Conservation (phyloP, 148 eudicot species). For the Linanthus parryae region DNA sequence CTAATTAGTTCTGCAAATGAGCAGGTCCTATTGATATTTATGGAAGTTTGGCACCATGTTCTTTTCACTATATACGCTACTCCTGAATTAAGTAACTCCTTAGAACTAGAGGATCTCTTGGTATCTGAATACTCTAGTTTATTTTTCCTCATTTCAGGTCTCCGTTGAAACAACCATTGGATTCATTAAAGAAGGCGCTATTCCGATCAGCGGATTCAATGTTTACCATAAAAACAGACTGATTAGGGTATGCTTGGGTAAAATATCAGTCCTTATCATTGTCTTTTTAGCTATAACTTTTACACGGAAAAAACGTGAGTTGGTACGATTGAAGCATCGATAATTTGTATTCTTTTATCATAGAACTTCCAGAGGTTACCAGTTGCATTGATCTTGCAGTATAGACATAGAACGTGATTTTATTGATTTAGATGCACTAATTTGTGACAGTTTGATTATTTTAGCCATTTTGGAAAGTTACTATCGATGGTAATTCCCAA, state of each 20-base stretch:
- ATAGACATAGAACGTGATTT: not conserved
- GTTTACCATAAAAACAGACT: conserved; percentile 97
- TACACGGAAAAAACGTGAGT: not conserved
- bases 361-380: not conserved
- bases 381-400: not conserved
- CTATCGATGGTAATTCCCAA: conserved; percentile 68
- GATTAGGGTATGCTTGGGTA: conserved; percentile 92
- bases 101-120: no score
- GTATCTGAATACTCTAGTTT: not conserved
- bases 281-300: not conserved
- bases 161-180: conserved; percentile 65
- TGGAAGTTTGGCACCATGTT: not conserved
- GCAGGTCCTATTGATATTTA: not conserved
- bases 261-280: not conserved
- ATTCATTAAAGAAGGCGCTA: conserved; percentile 84
- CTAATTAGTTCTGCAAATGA: no score
- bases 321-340: not conserved
- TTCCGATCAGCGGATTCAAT: conserved; percentile 70
- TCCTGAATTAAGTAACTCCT: no score
- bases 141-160: conserved; percentile 33
- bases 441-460: no score
- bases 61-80: not conserved
- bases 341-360: not conserved
- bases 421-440: not conserved
- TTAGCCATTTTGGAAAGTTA: conserved; percentile 98